phyloP scores from a whole-genome alignment of 2,329 filamentous ascomycete species.

The Fusarium torulosum region DNA sequence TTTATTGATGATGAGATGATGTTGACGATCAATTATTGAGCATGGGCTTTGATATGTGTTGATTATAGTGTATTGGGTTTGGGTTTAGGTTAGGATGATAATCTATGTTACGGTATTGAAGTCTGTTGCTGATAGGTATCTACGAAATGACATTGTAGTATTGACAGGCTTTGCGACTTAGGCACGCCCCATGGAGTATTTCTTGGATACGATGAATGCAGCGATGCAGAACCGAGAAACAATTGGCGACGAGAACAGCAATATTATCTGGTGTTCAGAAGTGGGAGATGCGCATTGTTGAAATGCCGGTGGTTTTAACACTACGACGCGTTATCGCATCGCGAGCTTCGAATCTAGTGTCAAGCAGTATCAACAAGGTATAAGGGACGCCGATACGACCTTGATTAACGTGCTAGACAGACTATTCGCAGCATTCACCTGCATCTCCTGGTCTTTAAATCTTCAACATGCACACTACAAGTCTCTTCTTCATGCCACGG shows the following conservation, averaged over 20 bases:
- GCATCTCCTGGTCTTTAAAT: too few relatives aligned
- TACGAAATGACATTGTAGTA: neutral
- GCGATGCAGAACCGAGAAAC: neutral
- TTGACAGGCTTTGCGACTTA: neutral
- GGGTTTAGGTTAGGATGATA: neutral
- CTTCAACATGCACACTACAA: accelerated
- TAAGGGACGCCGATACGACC: too few relatives aligned
- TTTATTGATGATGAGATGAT: conserved; percentile 15
- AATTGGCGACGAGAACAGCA: neutral
- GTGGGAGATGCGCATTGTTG: too few relatives aligned
- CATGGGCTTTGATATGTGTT: neutral
- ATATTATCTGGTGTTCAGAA: too few relatives aligned
- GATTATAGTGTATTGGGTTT: neutral
- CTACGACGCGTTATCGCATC: neutral
- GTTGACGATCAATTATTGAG: neutral
- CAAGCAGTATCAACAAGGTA: neutral
- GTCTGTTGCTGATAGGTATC: neutral
- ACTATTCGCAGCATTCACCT: too few relatives aligned
- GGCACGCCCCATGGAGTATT: neutral
- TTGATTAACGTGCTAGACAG: too few relatives aligned
- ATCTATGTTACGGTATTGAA: neutral
- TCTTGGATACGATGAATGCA: neutral
- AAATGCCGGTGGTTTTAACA: neutral
- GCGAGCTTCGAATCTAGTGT: neutral
- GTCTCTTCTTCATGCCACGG: conserved; percentile 59